A percentile compares a stretch with the other conserved stretches of the same genome.
Evolutionary conservation across 2,329 filamentous ascomycete species (phyloP).

Genomic region (Curvularia lunata): DNA sequence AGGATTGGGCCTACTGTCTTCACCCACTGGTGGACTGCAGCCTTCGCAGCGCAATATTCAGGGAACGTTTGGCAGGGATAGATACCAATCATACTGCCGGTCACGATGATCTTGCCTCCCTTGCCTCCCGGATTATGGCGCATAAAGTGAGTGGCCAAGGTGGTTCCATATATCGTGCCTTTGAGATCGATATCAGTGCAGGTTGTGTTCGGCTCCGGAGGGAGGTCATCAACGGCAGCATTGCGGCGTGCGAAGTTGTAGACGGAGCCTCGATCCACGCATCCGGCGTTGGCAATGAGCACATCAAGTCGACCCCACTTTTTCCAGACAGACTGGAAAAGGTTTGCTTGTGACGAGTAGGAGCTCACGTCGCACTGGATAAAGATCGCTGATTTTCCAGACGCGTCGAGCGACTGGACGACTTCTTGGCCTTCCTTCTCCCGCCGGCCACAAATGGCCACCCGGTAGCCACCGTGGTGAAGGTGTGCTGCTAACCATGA

Average conservation of each 20-base stretch:
- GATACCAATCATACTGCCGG: constrained; percentile 53
- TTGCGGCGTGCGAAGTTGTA: constrained; percentile 51
- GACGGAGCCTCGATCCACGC: constrained; percentile 54
- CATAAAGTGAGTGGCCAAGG: constrained; percentile 62
- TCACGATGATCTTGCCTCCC: constrained; percentile 55
- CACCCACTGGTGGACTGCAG: constrained; percentile 49
- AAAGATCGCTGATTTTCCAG: constrained; percentile 50
- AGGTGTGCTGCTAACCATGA: constrained; percentile 51
- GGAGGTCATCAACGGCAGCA: constrained; percentile 40
- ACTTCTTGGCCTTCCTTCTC: constrained; percentile 45
- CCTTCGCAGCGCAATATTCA: constrained; percentile 60
- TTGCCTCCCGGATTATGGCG: constrained; percentile 52
- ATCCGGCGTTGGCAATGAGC: constrained; percentile 59
- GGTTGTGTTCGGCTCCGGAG: constrained; percentile 53
- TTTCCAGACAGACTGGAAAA: constrained; percentile 54
- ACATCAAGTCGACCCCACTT: constrained; percentile 57
- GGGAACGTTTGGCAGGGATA: constrained; percentile 55
- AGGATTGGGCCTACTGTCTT: constrained; percentile 26
- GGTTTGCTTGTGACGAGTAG: constrained; percentile 54
- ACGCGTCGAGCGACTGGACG: constrained; percentile 21
- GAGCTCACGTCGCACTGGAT: constrained; percentile 55
- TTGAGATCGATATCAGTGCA: constrained; percentile 59
- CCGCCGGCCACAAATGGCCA: constrained; percentile 52
- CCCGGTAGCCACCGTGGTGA: constrained; percentile 43
- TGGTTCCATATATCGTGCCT: constrained; percentile 57